A percentile compares a stretch with the other conserved stretches of the same genome.
Conservation (phyloP, 139 green algal species). For the Yamagishiella unicocca region DNA sequence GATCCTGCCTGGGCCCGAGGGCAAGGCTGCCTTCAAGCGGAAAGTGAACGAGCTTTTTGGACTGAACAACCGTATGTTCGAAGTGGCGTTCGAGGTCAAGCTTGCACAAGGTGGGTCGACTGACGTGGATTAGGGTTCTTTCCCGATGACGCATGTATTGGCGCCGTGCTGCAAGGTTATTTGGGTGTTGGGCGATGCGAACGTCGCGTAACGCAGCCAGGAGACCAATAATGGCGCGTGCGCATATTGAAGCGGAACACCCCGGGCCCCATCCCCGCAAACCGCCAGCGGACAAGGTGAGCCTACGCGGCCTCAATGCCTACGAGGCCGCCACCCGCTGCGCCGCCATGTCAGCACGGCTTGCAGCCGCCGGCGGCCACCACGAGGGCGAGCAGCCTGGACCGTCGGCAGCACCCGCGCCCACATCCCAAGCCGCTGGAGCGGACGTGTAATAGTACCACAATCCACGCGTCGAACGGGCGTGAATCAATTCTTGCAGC, state of each 20-base stretch:
- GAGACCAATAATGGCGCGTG: no score
- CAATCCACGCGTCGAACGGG: no score
- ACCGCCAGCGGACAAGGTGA: slow-evolving; percentile 30
- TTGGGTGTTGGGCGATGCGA: background rate
- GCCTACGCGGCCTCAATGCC: slow-evolving; percentile 13
- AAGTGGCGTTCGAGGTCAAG: slow-evolving; percentile 34
- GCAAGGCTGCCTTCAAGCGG: slow-evolving; percentile 40
- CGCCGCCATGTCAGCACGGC: slow-evolving; percentile 17
- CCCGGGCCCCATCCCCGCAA: no score
- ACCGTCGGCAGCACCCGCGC: background rate
- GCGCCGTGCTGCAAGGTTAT: background rate
- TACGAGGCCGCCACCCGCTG: slow-evolving; percentile 42
- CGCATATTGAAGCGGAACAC: no score
- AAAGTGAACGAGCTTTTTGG: slow-evolving; percentile 41
- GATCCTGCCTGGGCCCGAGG: slow-evolving; percentile 28
- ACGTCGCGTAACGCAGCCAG: no score
- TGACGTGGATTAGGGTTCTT: slow-evolving; percentile 1
- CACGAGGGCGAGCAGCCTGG: background rate
- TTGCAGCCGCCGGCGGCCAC: background rate
- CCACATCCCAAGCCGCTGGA: no score
- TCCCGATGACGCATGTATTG: background rate
- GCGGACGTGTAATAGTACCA: no score
- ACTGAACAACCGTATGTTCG: slow-evolving; percentile 8
- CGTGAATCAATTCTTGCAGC: no score
- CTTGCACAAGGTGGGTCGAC: background rate